Evolutionary conservation across 129 eudicot genomes (phyloP).

Genomic region (Lonicera japonica): DNA sequence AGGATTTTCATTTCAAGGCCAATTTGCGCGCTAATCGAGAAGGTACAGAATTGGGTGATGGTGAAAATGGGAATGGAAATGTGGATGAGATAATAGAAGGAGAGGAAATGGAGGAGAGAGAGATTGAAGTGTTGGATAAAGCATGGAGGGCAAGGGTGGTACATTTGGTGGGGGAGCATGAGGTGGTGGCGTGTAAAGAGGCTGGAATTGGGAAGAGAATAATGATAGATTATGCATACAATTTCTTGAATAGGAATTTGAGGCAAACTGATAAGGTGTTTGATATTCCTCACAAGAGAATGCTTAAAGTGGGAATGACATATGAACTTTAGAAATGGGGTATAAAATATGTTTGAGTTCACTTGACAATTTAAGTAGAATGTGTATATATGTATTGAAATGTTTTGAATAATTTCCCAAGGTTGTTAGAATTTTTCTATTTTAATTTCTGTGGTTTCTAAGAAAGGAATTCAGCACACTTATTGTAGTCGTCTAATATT

Average conservation of each 20-base stretch:
- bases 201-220: conserved; percentile 41
- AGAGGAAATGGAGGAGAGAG: conserved; percentile 21
- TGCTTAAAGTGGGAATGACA: conserved; percentile 87
- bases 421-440: too few species aligned
- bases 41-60: background rate
- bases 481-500: too few species aligned
- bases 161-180: conserved; percentile 73
- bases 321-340: conserved; percentile 52
- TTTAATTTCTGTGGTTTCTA: too few species aligned
- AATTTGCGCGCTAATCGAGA: too few species aligned
- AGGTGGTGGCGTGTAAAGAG: conserved; percentile 48
- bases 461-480: too few species aligned
- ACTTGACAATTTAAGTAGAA: too few species aligned
- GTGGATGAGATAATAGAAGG: too few species aligned
- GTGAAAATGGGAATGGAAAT: background rate
- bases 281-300: conserved; percentile 62
- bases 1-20: conserved; percentile 3
- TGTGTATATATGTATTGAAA: too few species aligned
- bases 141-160: conserved; percentile 56
- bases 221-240: conserved; percentile 62
- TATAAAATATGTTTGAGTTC: too few species aligned
- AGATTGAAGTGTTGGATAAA: conserved; percentile 45
- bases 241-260: conserved; percentile 61
- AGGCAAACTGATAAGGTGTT: conserved; percentile 52
- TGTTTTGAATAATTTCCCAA: too few species aligned